Percentiles rank a stretch among this genome's conserved stretches.
phyloP scores from a whole-genome alignment of 352 stramenopile genomes.

The Globisporangium okanoganense region DNA sequence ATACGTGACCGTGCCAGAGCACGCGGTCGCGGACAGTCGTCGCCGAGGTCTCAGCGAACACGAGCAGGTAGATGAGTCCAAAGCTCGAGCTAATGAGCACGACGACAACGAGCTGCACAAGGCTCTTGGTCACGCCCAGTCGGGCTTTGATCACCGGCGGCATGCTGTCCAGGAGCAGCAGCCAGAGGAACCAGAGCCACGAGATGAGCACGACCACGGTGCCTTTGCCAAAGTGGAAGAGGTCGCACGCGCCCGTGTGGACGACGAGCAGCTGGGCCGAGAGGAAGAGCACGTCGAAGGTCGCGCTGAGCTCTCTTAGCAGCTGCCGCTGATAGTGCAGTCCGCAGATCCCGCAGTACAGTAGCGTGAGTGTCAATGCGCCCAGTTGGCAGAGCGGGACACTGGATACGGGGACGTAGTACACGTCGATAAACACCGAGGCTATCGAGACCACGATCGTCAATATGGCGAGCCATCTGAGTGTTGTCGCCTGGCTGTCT shows the following conservation, averaged over 20 bases:
- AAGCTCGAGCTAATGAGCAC: background rate
- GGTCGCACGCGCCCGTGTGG: constrained; percentile 18
- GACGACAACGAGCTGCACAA: constrained; percentile 3
- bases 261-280: constrained; percentile 17
- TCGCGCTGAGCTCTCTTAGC: background rate
- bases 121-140: constrained; percentile 3
- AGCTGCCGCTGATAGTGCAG: constrained; percentile 13
- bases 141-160: constrained; percentile 10
- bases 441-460: background rate
- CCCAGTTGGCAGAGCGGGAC: background rate
- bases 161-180: constrained; percentile 23
- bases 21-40: constrained; percentile 12
- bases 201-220: background rate
- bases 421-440: background rate
- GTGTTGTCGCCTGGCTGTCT: background rate
- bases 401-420: background rate
- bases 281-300: constrained; percentile 31
- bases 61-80: background rate
- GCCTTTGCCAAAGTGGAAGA: constrained; percentile 15
- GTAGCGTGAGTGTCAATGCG: background rate
- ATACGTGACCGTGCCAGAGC: constrained; percentile 3
- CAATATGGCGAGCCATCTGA: background rate
- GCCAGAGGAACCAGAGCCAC: constrained; percentile 21
- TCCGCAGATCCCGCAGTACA: background rate
- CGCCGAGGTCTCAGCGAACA: background rate